phyloP scores from a whole-genome alignment of 768 basidiomycete species.

The Exidia glandulosa region DNA sequence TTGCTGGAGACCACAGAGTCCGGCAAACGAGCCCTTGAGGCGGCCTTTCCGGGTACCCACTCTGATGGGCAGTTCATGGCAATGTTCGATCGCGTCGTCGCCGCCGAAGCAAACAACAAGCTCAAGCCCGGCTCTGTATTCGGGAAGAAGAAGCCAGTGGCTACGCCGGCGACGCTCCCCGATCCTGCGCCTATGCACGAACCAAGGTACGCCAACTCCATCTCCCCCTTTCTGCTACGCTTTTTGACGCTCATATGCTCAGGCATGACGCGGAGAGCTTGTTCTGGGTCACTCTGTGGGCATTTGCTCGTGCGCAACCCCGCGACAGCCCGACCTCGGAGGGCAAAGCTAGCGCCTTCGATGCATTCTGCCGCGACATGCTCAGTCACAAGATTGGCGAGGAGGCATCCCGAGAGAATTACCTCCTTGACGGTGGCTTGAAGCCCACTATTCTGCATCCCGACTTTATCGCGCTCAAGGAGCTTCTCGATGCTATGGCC shows the following conservation, averaged over 20 bases:
- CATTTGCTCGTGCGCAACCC: background rate
- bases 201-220: background rate
- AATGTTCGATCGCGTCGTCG: too few species aligned
- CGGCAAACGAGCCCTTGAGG: too few species aligned
- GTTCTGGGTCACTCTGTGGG: background rate
- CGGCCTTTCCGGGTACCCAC: too few species aligned
- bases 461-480: background rate
- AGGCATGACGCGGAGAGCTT: background rate
- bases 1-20: too few species aligned
- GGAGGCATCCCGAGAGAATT: background rate
- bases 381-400: background rate
- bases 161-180: too few species aligned
- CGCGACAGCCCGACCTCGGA: background rate
- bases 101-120: too few species aligned
- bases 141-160: too few species aligned
- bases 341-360: background rate
- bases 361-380: background rate
- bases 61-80: too few species aligned
- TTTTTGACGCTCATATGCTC: background rate
- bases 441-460: too few species aligned
- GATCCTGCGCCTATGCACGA: too few species aligned
- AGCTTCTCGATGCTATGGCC: background rate
- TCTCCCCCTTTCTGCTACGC: background rate
- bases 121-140: too few species aligned
- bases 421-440: background rate